Conservation (phyloP, 2,329 filamentous ascomycete genomes). For the Talaromyces islandicus region DNA sequence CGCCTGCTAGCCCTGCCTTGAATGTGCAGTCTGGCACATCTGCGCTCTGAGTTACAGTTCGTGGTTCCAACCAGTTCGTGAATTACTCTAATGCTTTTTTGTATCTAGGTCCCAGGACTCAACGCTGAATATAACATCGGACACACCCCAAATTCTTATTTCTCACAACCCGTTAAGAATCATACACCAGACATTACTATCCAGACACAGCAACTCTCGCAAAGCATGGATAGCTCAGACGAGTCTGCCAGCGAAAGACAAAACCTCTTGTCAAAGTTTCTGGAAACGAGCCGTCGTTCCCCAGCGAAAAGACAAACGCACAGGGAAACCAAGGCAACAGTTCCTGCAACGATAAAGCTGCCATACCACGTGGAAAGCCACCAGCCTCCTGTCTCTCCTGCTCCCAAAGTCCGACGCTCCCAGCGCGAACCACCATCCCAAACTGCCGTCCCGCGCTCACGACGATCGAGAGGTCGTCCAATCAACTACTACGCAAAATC, state of each 20-base stretch:
- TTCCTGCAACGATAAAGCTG: not conserved
- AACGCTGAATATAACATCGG: not conserved
- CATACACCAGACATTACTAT: not conserved
- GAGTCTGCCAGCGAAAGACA: conserved; percentile 17
- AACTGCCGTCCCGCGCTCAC: conserved; percentile 19
- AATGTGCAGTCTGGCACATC: not conserved
- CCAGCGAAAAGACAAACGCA: not conserved
- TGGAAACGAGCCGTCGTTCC: not conserved
- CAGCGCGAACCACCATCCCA: not conserved
- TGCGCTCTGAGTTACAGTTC: not conserved
- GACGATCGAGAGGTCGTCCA: conserved; percentile 21
- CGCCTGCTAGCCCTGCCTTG: not conserved
- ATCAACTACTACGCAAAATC: conserved; percentile 26
- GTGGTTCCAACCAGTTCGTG: not conserved
- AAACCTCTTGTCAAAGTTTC: conserved; percentile 22
- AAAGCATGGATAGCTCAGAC: conserved; percentile 14
- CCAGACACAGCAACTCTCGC: not conserved
- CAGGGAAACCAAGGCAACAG: not conserved
- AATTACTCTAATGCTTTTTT: not conserved
- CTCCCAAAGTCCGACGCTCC: not conserved
- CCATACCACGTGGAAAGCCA: not conserved
- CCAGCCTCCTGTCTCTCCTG: not conserved
- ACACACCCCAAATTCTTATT: not conserved
- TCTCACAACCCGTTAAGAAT: not conserved
- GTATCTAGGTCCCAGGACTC: not conserved